A percentile compares a stretch with the other conserved stretches of the same genome.
Evolutionary conservation across 2,329 filamentous ascomycete species (phyloP).

Genomic region (Hypomyces rosellus): DNA sequence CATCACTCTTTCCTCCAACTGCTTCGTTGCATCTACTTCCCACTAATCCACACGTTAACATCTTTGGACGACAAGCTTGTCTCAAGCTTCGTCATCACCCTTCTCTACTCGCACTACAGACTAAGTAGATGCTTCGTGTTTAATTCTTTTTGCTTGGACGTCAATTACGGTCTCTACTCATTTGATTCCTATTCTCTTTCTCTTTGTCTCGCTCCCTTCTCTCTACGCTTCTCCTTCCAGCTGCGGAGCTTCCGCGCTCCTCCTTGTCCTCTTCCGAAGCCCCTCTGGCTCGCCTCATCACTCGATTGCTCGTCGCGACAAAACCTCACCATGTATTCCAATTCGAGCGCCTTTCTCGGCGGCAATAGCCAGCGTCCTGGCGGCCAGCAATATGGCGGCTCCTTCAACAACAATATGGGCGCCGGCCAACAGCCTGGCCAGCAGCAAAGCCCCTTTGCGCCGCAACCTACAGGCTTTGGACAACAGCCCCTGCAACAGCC

Average conservation of each 20-base stretch:
- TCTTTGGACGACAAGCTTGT: constrained; percentile 7
- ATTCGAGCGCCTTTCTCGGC: constrained; percentile 79
- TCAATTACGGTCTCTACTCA: constrained; percentile 9
- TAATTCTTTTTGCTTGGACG: constrained; percentile 2
- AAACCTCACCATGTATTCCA: constrained; percentile 68
- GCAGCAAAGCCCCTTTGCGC: constrained; percentile 48
- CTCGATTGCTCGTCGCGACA: too few species aligned
- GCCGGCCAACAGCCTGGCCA: constrained; percentile 34
- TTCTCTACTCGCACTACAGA: not conserved
- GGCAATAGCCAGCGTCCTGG: constrained; percentile 68
- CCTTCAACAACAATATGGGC: constrained; percentile 35
- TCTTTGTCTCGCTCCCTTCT: not conserved
- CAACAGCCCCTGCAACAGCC: constrained; percentile 36
- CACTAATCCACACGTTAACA: constrained; percentile 4
- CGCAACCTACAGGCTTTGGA: constrained; percentile 55
- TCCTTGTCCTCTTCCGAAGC: constrained; percentile 9
- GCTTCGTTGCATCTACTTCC: not conserved
- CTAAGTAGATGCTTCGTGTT: constrained; percentile 1
- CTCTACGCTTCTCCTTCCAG: constrained; percentile 8
- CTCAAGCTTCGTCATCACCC: constrained; percentile 14
- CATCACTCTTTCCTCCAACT: not conserved
- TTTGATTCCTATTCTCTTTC: not conserved
- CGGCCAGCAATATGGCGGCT: constrained; percentile 53
- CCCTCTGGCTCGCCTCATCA: too few species aligned
- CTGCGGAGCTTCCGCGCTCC: constrained; percentile 22